These are phyloP conservation scores for Amaranthus tricolor DNA, from an alignment of 179 eudicot genomes.

Conservation along the genomic window DNA sequence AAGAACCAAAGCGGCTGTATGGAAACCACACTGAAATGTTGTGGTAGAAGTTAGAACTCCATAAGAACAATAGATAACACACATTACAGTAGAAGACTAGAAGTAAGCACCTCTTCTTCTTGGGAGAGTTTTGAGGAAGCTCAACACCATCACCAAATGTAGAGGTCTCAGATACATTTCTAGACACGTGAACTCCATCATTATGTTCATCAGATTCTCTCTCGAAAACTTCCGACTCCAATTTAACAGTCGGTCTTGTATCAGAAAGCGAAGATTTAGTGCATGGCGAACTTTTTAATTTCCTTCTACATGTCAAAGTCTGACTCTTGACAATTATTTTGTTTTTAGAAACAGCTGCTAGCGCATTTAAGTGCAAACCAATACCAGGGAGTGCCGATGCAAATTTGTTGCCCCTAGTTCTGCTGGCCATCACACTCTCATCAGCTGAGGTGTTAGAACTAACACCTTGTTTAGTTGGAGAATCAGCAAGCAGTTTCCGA, in stretches of 20 bases:
- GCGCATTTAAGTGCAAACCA: conserved; percentile 87
- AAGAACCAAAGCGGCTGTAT: background rate
- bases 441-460: conserved; percentile 31
- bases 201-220: conserved; percentile 23
- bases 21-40: too few species aligned
- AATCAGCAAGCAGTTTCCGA: conserved; percentile 44
- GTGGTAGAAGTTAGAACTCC: too few species aligned
- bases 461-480: conserved; percentile 39
- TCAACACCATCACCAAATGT: conserved; percentile 34
- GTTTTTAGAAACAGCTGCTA: conserved; percentile 58
- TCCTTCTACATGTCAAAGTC: conserved; percentile 47
- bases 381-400: conserved; percentile 67
- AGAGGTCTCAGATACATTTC: conserved; percentile 44
- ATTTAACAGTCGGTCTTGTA: conserved; percentile 32
- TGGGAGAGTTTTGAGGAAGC: conserved; percentile 53
- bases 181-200: conserved; percentile 35
- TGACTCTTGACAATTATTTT: conserved; percentile 46
- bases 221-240: conserved; percentile 29
- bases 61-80: too few species aligned
- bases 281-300: conserved; percentile 38
- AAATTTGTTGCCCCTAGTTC: conserved; percentile 33
- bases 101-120: conserved; percentile 59
- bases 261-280: conserved; percentile 30
- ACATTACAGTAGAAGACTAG: background rate
- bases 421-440: conserved; percentile 32